Evolutionary conservation across 2,329 filamentous ascomycete genomes (phyloP).

Genomic region (Aspergillus persii): DNA sequence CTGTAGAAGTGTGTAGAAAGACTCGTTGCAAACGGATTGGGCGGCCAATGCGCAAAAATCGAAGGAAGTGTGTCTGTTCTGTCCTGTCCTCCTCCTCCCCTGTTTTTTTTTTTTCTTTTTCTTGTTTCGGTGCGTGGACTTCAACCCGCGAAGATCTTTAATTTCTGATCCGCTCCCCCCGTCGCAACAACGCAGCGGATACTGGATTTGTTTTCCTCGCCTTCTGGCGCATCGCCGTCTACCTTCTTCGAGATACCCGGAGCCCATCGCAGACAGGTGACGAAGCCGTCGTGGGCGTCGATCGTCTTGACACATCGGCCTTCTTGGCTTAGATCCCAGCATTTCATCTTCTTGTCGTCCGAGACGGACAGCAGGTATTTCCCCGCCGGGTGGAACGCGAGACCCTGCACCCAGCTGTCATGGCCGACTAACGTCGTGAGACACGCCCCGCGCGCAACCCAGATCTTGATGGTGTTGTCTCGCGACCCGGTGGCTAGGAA

Average conservation of each 20-base stretch:
- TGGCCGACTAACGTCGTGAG: constrained; percentile 81
- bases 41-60: too few relatives aligned
- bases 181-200: constrained; percentile 84
- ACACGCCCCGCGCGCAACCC: constrained; percentile 77
- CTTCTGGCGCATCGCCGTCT: constrained; percentile 13
- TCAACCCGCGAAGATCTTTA: constrained; percentile 68
- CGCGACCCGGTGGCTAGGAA: constrained; percentile 84
- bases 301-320: constrained; percentile 83
- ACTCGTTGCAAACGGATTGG: too few relatives aligned
- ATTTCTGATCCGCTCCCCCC: constrained; percentile 75
- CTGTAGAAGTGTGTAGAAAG: too few relatives aligned
- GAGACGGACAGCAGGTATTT: constrained; percentile 81
- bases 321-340: constrained; percentile 87
- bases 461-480: constrained; percentile 85
- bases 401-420: constrained; percentile 84
- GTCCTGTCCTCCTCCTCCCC: too few relatives aligned
- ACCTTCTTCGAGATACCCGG: constrained; percentile 66
- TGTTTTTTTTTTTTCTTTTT: too few relatives aligned
- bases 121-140: too few relatives aligned
- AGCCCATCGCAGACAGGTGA: constrained; percentile 83
- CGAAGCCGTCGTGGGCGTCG: constrained; percentile 77
- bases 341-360: constrained; percentile 86
- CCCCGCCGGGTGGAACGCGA: constrained; percentile 85
- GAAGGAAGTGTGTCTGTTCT: too few relatives aligned
- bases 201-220: constrained; percentile 40